Base-by-base conservation (phyloP, 2,329 filamentous ascomycete genomes). In the Neonectria magnoliae region DNA sequence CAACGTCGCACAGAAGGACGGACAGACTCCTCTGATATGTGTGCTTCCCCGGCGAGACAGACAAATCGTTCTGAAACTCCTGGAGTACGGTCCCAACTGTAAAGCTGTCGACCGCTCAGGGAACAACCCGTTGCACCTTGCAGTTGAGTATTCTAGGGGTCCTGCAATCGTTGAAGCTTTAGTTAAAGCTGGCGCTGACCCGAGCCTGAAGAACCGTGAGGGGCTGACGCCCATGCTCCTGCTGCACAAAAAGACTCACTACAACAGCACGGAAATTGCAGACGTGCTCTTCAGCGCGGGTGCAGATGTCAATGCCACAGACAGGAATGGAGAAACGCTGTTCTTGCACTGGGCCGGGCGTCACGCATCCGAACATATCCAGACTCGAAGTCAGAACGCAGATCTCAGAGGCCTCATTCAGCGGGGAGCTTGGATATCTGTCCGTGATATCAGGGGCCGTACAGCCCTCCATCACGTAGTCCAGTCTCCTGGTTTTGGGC, bases 11-110 rank as follows among this genome's bases (percentile, higher is more conserved):
- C 52, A 55, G 1, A 14, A 14, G 5, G 47, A 68, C 33, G 72
- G 73, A 9, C 50, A 33, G 8, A 75, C 73, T 1, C 75, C 74
- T 11, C 68, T 78, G 18, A 47, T 73, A 2, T 55, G 52, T 14
- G 22, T 62, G 22, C 22, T 22, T 22, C 22, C 22, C 22, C 22
- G 22, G 22, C 22, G 22, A 4, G 22, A 22, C 22, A 22, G 22
- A 22, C 22, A 4, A 22, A 22, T 22, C 22, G 22, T 22, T 22
- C 22, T 55, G 31, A 68, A 62, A 16, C 45, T 69, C 1, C 20
- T 71, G 1, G 66, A 71, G 3, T 72, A 75, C 22, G 53, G 54
- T 1, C 64, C 69, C 3, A 44, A 74, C 48, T 70, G 65, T 36
- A 70, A 63, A 3, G 29, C 44, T 2, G 33, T 57, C 6, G 68